phyloP scores from a whole-genome alignment of 106 monocot species.

The Xerophyta viscosa region DNA sequence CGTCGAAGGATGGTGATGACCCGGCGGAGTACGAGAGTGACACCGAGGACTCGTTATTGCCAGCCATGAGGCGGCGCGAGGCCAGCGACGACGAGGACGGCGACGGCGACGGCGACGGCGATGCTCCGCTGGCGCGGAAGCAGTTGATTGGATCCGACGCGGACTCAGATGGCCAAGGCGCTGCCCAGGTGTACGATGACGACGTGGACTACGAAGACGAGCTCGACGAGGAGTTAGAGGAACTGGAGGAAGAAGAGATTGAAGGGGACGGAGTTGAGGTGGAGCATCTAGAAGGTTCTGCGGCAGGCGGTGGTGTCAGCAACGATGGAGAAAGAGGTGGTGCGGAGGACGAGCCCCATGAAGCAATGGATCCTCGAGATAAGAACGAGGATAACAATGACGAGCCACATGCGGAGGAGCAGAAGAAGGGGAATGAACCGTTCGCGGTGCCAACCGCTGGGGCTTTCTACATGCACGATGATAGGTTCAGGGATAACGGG shows the following conservation, averaged over 20 bases:
- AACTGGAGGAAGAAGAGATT: too few relatives aligned
- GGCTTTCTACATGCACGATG: conserved; percentile 95
- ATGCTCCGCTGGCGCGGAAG: conserved; percentile 16
- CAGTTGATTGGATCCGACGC: conserved; percentile 36
- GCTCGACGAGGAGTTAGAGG: conserved; percentile 11
- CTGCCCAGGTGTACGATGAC: conserved; percentile 54
- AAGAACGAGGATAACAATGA: too few relatives aligned
- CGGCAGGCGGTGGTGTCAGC: too few relatives aligned
- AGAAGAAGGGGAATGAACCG: conserved; percentile 78
- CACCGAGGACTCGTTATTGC: conserved; percentile 62
- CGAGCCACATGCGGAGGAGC: too few relatives aligned
- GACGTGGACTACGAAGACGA: background rate
- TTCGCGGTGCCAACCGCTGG: conserved; percentile 70
- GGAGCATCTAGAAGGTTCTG: too few relatives aligned
- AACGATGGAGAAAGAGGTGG: too few relatives aligned
- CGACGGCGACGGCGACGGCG: conserved; percentile 26
- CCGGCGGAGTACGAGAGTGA: conserved; percentile 81
- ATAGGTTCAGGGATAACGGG: conserved; percentile 58
- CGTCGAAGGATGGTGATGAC: conserved; percentile 15
- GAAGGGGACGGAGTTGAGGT: too few relatives aligned
- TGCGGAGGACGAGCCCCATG: too few relatives aligned
- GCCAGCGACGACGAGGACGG: conserved; percentile 74
- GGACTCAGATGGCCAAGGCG: conserved; percentile 59
- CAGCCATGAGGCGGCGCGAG: conserved; percentile 64
- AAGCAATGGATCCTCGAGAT: too few relatives aligned